These are phyloP conservation scores for Sporobolomyces roseus DNA, from an alignment of 768 basidiomycete species.

Conservation along the genomic window DNA sequence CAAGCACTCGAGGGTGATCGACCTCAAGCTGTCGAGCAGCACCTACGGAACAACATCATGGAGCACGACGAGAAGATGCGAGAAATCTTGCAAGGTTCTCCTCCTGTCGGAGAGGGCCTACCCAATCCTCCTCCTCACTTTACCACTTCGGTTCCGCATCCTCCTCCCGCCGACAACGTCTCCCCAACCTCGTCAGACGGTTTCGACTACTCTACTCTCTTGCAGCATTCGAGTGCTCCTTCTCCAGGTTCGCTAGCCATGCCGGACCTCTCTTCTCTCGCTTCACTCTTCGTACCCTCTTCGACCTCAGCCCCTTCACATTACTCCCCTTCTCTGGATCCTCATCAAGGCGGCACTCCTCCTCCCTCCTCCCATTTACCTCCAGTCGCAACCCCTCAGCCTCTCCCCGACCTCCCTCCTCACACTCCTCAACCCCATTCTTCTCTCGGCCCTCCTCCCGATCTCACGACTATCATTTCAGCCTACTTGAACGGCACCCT, in stretches of 20 bases:
- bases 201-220: slow-evolving; percentile 11
- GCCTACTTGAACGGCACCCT: slow-evolving; percentile 12
- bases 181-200: slow-evolving; percentile 10
- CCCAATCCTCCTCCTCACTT: slow-evolving; percentile 1
- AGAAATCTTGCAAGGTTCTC: slow-evolving; percentile 8
- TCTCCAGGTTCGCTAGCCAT: neutral
- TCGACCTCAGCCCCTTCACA: neutral
- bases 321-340: neutral
- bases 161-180: neutral
- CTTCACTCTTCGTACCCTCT: slow-evolving; percentile 12
- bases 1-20: neutral
- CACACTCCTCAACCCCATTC: neutral
- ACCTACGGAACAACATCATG: slow-evolving; percentile 9
- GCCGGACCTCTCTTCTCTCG: slow-evolving; percentile 12
- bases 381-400: neutral
- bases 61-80: slow-evolving; percentile 18
- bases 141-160: neutral
- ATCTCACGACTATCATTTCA: slow-evolving; percentile 14
- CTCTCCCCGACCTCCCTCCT: neutral
- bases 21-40: neutral
- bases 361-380: neutral
- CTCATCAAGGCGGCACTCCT: neutral
- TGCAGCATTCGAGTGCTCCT: neutral
- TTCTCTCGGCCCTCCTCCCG: slow-evolving; percentile 16
- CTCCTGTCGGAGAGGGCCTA: slow-evolving; percentile 4